Evolutionary conservation across 2,329 filamentous ascomycete species (phyloP).

Genomic region (Phyllosticta citriasiana): DNA sequence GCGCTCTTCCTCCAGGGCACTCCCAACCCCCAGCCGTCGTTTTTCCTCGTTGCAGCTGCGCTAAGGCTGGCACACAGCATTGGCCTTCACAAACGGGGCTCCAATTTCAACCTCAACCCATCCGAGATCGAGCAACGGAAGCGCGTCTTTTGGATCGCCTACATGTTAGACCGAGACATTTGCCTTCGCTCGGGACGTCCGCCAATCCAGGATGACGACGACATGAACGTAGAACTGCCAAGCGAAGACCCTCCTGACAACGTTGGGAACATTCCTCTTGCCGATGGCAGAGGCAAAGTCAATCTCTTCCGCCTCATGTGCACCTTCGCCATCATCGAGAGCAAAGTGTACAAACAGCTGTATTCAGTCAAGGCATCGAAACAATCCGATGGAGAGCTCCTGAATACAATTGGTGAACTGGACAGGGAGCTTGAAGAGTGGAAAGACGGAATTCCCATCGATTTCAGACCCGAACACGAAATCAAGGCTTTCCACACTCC

Average conservation of each 20-base stretch:
- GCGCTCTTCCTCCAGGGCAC: slow-evolving; percentile 91
- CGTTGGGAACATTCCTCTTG: slow-evolving; percentile 85
- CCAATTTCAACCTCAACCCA: slow-evolving; percentile 84
- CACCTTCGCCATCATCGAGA: slow-evolving; percentile 83
- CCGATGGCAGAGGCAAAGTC: slow-evolving; percentile 82
- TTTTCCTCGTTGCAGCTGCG: slow-evolving; percentile 81
- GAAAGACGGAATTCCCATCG: slow-evolving; percentile 91
- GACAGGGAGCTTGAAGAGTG: slow-evolving; percentile 77
- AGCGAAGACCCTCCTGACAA: slow-evolving; percentile 85
- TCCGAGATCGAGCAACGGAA: slow-evolving; percentile 89
- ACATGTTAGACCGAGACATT: slow-evolving; percentile 64
- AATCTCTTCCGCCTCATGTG: slow-evolving; percentile 93
- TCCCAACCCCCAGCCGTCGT: slow-evolving; percentile 89
- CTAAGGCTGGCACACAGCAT: slow-evolving; percentile 89
- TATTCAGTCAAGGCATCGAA: slow-evolving; percentile 90
- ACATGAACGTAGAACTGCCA: slow-evolving; percentile 93
- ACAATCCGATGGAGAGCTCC: slow-evolving; percentile 81
- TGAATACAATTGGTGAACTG: slow-evolving; percentile 92
- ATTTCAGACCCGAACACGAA: slow-evolving; percentile 94
- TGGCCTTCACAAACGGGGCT: slow-evolving; percentile 85
- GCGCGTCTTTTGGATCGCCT: slow-evolving; percentile 68
- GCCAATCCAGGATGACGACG: slow-evolving; percentile 63
- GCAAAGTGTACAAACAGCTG: slow-evolving; percentile 82
- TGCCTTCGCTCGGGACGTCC: slow-evolving; percentile 63
- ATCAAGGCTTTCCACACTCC: slow-evolving; percentile 89